A percentile compares a stretch with the other conserved stretches of the same genome.
phyloP scores from a whole-genome alignment of 441 rosid genomes.

The Pelargonium citronellum region DNA sequence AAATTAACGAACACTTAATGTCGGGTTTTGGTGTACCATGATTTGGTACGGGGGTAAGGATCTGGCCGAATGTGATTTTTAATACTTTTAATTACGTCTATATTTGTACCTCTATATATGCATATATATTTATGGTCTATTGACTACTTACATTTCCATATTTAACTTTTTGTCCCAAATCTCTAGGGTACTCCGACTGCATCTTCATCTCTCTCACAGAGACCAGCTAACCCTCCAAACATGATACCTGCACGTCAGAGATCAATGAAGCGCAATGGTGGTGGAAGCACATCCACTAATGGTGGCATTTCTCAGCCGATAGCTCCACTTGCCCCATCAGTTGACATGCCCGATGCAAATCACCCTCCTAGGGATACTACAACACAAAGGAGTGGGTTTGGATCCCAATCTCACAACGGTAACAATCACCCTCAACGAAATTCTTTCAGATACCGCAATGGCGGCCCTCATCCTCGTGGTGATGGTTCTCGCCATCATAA shows the following conservation, averaged over 20 bases:
- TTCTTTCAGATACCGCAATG: slow-evolving; percentile 45
- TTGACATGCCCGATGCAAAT: slow-evolving; percentile 34
- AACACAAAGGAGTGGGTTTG: slow-evolving; percentile 37
- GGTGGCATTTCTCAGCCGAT: slow-evolving; percentile 36
- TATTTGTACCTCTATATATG: not conserved
- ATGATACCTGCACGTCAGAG: slow-evolving; percentile 33
- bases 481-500: slow-evolving; percentile 52
- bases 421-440: slow-evolving; percentile 50
- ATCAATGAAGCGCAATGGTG: slow-evolving; percentile 41
- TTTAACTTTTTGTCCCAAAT: slow-evolving; percentile 4
- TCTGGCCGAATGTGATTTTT: not conserved
- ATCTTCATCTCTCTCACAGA: slow-evolving; percentile 35
- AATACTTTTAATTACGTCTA: not conserved
- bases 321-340: slow-evolving; percentile 29
- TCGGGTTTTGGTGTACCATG: not conserved
- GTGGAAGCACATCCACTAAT: slow-evolving; percentile 32
- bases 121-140: not conserved
- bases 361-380: slow-evolving; percentile 46
- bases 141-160: not conserved
- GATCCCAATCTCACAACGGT: slow-evolving; percentile 34
- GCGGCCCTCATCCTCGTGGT: slow-evolving; percentile 49
- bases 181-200: slow-evolving; percentile 44
- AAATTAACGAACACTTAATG: not conserved
- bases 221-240: slow-evolving; percentile 45
- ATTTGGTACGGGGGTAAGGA: not conserved